Percentiles rank a stretch among this genome's conserved stretches.
These are phyloP conservation scores for Syzygium syzygioides DNA, from an alignment of 441 rosid genomes.

Conservation along the genomic window DNA sequence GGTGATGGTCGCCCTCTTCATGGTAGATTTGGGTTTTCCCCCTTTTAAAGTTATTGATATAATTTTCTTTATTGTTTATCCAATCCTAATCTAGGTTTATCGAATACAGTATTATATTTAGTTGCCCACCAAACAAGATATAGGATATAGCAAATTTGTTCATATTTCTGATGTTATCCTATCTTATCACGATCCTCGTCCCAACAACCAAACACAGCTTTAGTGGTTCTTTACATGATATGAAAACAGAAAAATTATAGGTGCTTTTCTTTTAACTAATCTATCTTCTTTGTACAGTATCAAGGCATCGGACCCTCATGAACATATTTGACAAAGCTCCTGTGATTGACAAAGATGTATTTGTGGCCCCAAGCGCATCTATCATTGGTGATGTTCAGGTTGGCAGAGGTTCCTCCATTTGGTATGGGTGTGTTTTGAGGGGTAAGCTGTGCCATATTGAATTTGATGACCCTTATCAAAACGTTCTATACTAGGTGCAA, in stretches of 20 bases:
- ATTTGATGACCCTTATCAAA: not conserved
- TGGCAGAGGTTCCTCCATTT: slow-evolving; percentile 10
- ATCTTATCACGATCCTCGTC: not conserved
- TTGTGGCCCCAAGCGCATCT: slow-evolving; percentile 13
- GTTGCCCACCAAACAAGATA: not conserved
- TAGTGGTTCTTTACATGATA: not conserved
- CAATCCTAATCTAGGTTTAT: not conserved
- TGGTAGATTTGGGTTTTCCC: not conserved
- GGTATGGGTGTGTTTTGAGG: slow-evolving; percentile 17
- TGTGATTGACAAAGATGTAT: slow-evolving; percentile 7
- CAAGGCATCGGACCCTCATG: slow-evolving; percentile 18
- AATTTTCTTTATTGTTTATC: not conserved
- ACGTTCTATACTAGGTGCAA: not conserved
- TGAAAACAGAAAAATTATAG: not conserved
- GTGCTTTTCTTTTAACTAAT: not conserved
- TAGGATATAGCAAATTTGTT: not conserved
- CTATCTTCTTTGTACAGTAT: not conserved
- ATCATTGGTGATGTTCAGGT: slow-evolving; percentile 10
- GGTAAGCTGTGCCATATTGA: not conserved
- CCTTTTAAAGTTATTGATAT: not conserved
- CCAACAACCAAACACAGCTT: not conserved
- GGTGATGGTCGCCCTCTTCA: not conserved
- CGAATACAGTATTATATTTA: not conserved
- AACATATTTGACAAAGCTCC: slow-evolving; percentile 13
- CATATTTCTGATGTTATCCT: not conserved